A percentile compares a stretch with the other conserved stretches of the same genome.
Evolutionary conservation across 2,329 filamentous ascomycete species (phyloP).

Genomic region (Aspergillus sp.): DNA sequence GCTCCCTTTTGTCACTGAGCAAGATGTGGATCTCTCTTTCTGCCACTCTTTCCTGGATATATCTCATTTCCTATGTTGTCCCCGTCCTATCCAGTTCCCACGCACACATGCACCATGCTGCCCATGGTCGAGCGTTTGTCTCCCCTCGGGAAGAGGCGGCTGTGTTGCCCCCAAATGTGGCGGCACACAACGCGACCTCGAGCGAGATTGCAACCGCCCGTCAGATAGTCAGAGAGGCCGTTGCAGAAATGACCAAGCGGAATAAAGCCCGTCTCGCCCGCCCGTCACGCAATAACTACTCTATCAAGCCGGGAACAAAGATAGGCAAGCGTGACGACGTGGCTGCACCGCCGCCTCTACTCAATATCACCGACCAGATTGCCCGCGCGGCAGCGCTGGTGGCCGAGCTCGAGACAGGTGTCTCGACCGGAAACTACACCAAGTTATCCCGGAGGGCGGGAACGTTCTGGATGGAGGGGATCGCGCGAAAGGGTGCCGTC

Average conservation of each 20-base stretch:
- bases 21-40: no score
- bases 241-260: slow-evolving; percentile 9
- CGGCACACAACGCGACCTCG: slow-evolving; percentile 2
- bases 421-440: neutral
- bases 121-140: no score
- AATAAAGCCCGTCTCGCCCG: slow-evolving; percentile 10
- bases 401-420: slow-evolving; percentile 5
- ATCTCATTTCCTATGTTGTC: no score
- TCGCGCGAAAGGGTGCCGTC: slow-evolving; percentile 8
- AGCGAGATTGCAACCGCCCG: slow-evolving; percentile 7
- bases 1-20: no score
- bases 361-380: slow-evolving; percentile 7
- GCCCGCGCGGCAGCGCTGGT: slow-evolving; percentile 10
- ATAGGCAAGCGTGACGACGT: neutral
- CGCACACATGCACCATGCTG: no score
- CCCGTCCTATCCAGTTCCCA: no score
- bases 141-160: no score
- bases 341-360: neutral
- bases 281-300: slow-evolving; percentile 1
- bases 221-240: slow-evolving; percentile 6
- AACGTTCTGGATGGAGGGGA: slow-evolving; percentile 12
- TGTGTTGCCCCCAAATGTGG: neutral
- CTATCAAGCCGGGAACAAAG: neutral
- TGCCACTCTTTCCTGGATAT: no score
- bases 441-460: neutral